Evolutionary conservation across 805 yeast genomes (phyloP), one percentile per base, ranked within the genome.

Genomic region (Pichia heedii): DNA sequence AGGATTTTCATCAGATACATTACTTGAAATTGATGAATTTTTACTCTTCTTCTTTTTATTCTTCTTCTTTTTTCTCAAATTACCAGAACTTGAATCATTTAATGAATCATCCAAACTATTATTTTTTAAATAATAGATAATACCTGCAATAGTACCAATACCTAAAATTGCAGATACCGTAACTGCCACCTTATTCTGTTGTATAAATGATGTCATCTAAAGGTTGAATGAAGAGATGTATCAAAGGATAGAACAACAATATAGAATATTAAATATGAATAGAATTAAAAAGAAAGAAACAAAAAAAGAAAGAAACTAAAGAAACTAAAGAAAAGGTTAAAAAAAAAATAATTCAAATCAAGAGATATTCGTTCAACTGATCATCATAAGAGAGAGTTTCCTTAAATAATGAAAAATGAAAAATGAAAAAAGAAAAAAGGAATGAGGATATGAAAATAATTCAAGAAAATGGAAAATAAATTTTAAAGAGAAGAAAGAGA

Each of bases 161-260:
- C 76, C 75, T 32, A 75, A 76, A 43, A 71, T 63, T 2, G 78
- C 72, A 11, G 78, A 66, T 33, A 73, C 61, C 27, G 71, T 67
- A 41, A 76, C 59, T 33, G 75, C 77, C 30, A 71, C 61, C 56
- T 65, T 74, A 61, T 76, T 74, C 51, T 71, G 64, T 40, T 70
- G 63, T 44, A 75, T 65, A 56, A 75, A 74, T 13, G 52, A 44
- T 13, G 32, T 29, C 47, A 44, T 44, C 26, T 18, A 36, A 8
- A 5, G 1, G 20, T 36, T 24, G 18, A 12, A 16, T 42, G 22
- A 13, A 22, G 20, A 15, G 10, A 13, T 9, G 19, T 5, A n/a
- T n/a, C n/a, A n/a, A n/a, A n/a, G n/a, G n/a, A n/a, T n/a, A n/a
- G n/a, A n/a, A n/a, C n/a, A n/a, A n/a, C n/a, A n/a, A n/a, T n/a